Evolutionary conservation across 768 basidiomycete genomes (phyloP).

Genomic region (Trametes villosa): DNA sequence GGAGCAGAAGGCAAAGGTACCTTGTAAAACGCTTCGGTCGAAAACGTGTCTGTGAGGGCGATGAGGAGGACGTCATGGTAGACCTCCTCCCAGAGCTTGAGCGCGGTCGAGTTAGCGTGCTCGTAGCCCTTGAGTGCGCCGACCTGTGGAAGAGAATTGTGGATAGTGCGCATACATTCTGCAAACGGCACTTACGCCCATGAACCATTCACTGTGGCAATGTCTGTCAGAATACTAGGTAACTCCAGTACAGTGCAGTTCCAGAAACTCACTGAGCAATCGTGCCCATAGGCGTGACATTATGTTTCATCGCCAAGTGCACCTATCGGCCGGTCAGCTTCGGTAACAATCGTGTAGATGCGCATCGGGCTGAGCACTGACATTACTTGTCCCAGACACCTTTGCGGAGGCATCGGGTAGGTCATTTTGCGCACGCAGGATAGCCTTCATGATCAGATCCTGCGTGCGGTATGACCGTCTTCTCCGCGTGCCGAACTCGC

Average conservation of each 20-base stretch:
- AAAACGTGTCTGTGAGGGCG: conserved; percentile 95
- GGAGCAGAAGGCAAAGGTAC: conserved; percentile 37
- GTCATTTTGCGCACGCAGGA: conserved; percentile 68
- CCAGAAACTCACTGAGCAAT: conserved; percentile 78
- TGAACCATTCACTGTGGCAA: conserved; percentile 88
- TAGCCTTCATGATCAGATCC: conserved; percentile 70
- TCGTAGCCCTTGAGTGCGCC: conserved; percentile 87
- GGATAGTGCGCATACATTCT: neutral
- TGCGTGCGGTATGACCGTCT: conserved; percentile 76
- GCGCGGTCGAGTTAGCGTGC: conserved; percentile 68
- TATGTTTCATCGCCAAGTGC: conserved; percentile 81
- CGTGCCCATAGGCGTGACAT: conserved; percentile 71
- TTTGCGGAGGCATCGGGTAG: conserved; percentile 48
- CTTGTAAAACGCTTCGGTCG: conserved; percentile 83
- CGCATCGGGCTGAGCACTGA: conserved; percentile 45
- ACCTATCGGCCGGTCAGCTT: conserved; percentile 49
- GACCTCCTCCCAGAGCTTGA: conserved; percentile 87
- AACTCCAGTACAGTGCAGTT: neutral
- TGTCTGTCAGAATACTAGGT: neutral
- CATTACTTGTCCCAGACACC: conserved; percentile 90
- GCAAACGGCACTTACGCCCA: conserved; percentile 58
- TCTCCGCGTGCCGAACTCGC: conserved; percentile 88
- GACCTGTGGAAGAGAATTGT: conserved; percentile 49
- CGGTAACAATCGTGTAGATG: neutral
- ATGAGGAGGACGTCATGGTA: conserved; percentile 62